Evolutionary conservation across 371 early-diverging fungal species (phyloP).

Genomic region (Mucor lusitanicus): DNA sequence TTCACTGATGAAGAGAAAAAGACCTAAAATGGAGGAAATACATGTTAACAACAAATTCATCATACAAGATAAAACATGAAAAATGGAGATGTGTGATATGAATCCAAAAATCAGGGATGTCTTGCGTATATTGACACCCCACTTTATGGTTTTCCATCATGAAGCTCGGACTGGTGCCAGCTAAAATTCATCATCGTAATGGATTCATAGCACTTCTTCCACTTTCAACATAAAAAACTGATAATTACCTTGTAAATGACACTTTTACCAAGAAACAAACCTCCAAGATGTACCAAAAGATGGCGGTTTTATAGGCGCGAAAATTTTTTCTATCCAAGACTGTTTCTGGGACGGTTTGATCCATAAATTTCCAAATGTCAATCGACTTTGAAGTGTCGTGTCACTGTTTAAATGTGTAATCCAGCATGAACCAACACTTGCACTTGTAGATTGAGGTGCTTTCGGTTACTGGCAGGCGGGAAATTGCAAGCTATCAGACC

Average conservation of each 20-base stretch:
- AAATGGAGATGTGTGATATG: not conserved
- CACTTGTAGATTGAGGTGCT: too few relatives aligned
- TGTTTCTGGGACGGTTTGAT: not conserved
- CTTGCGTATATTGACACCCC: slow-evolving; percentile 26
- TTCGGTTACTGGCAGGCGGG: too few relatives aligned
- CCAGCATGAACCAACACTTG: not conserved
- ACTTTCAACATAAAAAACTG: not conserved
- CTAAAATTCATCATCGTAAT: slow-evolving; percentile 25
- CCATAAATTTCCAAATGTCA: not conserved
- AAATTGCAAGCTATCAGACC: too few relatives aligned
- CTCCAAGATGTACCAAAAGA: not conserved
- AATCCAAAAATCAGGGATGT: slow-evolving; percentile 26
- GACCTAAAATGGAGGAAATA: not conserved
- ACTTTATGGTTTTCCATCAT: slow-evolving; percentile 29
- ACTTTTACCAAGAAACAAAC: not conserved
- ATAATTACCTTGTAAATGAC: not conserved
- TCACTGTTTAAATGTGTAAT: not conserved
- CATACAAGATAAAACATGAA: not conserved
- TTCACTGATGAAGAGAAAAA: not conserved
- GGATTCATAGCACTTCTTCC: not conserved
- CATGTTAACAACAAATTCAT: not conserved
- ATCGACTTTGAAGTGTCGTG: not conserved
- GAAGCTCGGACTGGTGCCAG: slow-evolving; percentile 37
- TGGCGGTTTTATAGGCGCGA: not conserved
- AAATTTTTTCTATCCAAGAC: not conserved